Percentiles rank a stretch among this genome's conserved stretches.
These are phyloP conservation scores for Penicillium desertorum DNA, from an alignment of 495 filamentous ascomycete species.

Conservation along the genomic window DNA sequence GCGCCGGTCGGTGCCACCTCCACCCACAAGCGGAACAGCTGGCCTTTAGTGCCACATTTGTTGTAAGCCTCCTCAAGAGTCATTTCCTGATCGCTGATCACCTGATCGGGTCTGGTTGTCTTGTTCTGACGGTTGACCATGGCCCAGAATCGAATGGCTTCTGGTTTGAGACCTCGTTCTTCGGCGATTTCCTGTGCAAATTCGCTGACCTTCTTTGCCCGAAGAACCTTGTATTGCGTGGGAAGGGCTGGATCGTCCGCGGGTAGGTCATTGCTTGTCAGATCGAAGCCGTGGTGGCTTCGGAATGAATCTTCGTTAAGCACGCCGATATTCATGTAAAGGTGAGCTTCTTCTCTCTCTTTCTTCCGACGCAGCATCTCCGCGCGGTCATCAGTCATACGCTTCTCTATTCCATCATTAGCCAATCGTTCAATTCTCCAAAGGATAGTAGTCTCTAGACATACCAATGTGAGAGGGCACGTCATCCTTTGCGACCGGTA, in stretches of 20 bases:
- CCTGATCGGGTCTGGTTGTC: conserved; percentile 85
- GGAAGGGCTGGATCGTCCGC: conserved; percentile 58
- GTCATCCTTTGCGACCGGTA: conserved; percentile 69
- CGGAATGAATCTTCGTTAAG: conserved; percentile 78
- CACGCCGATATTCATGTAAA: conserved; percentile 81
- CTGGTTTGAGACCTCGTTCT: conserved; percentile 58
- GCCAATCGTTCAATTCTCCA: not conserved
- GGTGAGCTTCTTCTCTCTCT: conserved; percentile 89
- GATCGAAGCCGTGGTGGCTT: conserved; percentile 78
- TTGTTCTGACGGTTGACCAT: conserved; percentile 99
- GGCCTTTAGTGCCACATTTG: conserved; percentile 67
- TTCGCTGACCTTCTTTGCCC: conserved; percentile 70
- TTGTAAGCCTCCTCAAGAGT: conserved; percentile 77
- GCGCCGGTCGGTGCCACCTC: conserved; percentile 68
- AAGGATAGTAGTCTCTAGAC: conserved; percentile 16
- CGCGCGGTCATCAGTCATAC: conserved; percentile 78
- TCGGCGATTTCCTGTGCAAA: conserved; percentile 66
- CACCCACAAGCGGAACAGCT: conserved; percentile 80
- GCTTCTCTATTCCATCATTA: conserved; percentile 50
- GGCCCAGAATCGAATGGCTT: conserved; percentile 78
- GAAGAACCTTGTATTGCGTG: conserved; percentile 65
- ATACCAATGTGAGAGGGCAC: conserved; percentile 80
- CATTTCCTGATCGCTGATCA: conserved; percentile 72
- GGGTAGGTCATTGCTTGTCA: conserved; percentile 71
- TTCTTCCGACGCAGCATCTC: conserved; percentile 69